Evolutionary conservation across 768 basidiomycete genomes (phyloP), one percentile per base, ranked within the genome.

Genomic region (Sporobolomyces pararoseus): DNA sequence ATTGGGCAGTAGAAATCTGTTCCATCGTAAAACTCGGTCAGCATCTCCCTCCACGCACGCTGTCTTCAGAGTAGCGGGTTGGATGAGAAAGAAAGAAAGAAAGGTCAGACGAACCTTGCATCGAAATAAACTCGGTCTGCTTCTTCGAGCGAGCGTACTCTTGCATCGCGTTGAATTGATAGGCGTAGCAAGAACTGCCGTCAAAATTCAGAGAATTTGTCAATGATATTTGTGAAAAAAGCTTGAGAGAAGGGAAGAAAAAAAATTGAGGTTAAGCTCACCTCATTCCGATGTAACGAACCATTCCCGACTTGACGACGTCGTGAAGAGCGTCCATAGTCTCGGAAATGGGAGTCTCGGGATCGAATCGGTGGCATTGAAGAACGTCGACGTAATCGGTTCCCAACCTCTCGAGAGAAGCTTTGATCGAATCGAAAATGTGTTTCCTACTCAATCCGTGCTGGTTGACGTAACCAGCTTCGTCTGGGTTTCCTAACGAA

Each of bases 371-470:
- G 31, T 35, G 46, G 23, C 46, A 61, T 27, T 49, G 46, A 31
- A 9, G 10, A 16, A 61, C 46, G 75, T 90, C 90, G 75, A 91
- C 82, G 46, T 61, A 65, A 60, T 90, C 89, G 32, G 89, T 78
- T 53, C 89, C 86, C 3, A 91, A 82, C 23, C 89, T 83, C 76
- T 87, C 79, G 67, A 90, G 78, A 52, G 85, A 80, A 3, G 73
- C 77, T 63, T 83, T 78, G 63, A 84, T 80, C 0, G 85, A 81
- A 39, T 86, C 87, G 73, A 91, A 90, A 46, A 90, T 89, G 74
- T 84, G 76, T 81, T 89, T 85, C 69, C 84, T 79, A 52, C 80
- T 71, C 7, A 78, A 64, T 34, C 78, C 79, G 32, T 72, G 52
- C 58, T 84, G 83, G 69, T 87, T 87, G 23, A 85, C 82, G 65